Evolutionary conservation across 2,329 filamentous ascomycete species (phyloP).

Genomic region (Aspergillus candidus): DNA sequence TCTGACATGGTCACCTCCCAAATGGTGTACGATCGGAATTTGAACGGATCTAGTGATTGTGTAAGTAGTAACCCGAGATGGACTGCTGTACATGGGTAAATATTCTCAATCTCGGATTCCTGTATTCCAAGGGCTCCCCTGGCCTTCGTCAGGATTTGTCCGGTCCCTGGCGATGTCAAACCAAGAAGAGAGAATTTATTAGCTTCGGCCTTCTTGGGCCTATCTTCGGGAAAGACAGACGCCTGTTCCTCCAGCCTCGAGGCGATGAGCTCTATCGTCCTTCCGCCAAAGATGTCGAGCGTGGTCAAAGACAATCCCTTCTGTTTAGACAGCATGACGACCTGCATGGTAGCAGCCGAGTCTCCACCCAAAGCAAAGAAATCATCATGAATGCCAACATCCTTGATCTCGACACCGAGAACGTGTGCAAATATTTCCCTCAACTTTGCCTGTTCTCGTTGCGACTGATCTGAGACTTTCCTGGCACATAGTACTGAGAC

Average conservation of each 20-base stretch:
- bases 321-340: neutral
- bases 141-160: neutral
- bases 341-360: slow-evolving; percentile 4
- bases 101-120: neutral
- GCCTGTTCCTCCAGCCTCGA: neutral
- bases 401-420: neutral
- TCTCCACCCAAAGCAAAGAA: slow-evolving; percentile 6
- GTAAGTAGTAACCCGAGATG: neutral
- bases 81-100: neutral
- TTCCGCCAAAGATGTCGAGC: slow-evolving; percentile 1
- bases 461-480: no score
- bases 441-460: no score
- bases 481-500: no score
- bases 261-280: neutral
- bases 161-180: neutral
- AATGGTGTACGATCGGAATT: slow-evolving; percentile 1
- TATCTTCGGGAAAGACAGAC: neutral
- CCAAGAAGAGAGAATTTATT: neutral
- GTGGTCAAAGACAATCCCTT: neutral
- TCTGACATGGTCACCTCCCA: slow-evolving; percentile 1
- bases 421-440: no score
- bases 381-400: neutral
- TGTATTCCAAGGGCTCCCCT: neutral
- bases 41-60: neutral
- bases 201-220: neutral